Base-by-base conservation (phyloP, 306 rosid species). In the Acacia acuminata region DNA sequence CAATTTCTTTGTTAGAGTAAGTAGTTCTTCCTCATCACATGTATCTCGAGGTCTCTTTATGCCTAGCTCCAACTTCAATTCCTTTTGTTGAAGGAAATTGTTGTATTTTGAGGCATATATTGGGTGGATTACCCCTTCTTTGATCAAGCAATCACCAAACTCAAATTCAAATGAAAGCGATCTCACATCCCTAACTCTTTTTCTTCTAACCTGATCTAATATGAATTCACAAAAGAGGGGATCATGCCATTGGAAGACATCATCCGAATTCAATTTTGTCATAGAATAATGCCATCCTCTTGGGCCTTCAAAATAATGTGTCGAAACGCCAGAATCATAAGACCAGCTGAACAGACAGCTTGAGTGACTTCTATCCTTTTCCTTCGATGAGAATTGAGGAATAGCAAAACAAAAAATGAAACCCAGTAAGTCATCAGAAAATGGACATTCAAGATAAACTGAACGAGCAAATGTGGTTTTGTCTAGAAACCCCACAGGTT, bases 221-320 rank as follows among this genome's bases (percentile, higher is more conserved):
- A 73, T 48, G 25, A 27, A 9, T 3, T 76, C 85, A 76, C 30
- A 82, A 24, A 16, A 55, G 53, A 67, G 73, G 55, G 86, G 84
- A 82, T 86, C 88, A 53, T 82, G 79, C 86, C 86, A 85, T 8
- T 42, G 53, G 27, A 22, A 56, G 27, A 61, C 58, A 24, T 58
- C 11, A 43, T 43, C 58, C 1, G 71, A 61, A 61, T 61, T 61
- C 25, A 60, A 76, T 8, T 60, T 12, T 8, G 1, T 42, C 43
- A 27, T 3, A 1, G 43, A 48, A 73, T 48, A 48, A 73, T 73
- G 61, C 77, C 77, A 73, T 16, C 42, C 63, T 25, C 43, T 27
- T 27, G 77, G 60, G 8, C 77, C 77, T 47, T 15, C 40, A 4
- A 14, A 13, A 40, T 0, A 1, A 3, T 8, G 30, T 56, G 2